Evolutionary conservation across 768 basidiomycete genomes (phyloP).

Genomic region (Krasilnikovozyma curviuscula): DNA sequence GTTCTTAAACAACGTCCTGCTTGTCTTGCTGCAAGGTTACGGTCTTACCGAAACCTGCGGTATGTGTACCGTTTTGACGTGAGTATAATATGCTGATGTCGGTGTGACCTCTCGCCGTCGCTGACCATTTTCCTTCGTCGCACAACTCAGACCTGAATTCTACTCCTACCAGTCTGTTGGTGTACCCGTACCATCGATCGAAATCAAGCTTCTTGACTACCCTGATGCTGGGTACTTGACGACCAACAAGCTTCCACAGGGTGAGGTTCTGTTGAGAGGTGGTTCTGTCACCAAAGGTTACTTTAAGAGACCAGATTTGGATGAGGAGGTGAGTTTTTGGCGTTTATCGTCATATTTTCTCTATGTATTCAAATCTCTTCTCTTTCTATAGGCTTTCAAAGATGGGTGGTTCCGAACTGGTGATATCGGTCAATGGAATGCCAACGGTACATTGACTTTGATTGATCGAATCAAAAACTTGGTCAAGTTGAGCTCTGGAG

Average conservation of each 20-base stretch:
- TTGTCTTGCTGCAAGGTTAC: constrained; percentile 22
- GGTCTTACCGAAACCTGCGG: constrained; percentile 24
- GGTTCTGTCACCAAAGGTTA: constrained; percentile 24
- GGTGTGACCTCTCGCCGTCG: neutral
- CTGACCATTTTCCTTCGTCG: constrained; percentile 1
- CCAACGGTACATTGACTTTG: constrained; percentile 21
- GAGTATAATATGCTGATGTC: neutral
- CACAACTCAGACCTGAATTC: constrained; percentile 15
- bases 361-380: neutral
- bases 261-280: constrained; percentile 23
- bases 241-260: constrained; percentile 21
- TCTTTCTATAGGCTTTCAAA: constrained; percentile 14
- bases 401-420: constrained; percentile 27
- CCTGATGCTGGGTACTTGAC: constrained; percentile 23
- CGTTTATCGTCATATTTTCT: neutral
- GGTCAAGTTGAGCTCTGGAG: constrained; percentile 21
- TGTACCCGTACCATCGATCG: constrained; percentile 22
- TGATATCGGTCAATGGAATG: constrained; percentile 21
- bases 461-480: constrained; percentile 26
- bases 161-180: constrained; percentile 18
- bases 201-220: constrained; percentile 23
- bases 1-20: constrained; percentile 22
- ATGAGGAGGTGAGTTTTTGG: constrained; percentile 12
- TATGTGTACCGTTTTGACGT: constrained; percentile 19
- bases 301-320: constrained; percentile 21